phyloP scores from a whole-genome alignment of 805 yeast species.

The Candida gorgasii region DNA sequence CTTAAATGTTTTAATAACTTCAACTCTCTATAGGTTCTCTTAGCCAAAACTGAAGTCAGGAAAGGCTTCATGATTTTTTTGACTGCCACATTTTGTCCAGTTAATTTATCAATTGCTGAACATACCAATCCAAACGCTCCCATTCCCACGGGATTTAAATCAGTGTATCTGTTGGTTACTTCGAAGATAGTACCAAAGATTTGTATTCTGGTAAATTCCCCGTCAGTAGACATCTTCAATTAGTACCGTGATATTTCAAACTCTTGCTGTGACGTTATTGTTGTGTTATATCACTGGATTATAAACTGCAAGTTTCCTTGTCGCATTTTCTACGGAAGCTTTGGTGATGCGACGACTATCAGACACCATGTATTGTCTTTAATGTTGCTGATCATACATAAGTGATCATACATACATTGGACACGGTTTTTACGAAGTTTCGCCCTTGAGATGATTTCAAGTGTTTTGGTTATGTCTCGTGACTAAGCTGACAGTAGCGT shows the following conservation, averaged over 20 bases:
- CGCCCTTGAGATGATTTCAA: too few relatives aligned
- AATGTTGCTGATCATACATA: background rate
- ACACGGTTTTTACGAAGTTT: too few relatives aligned
- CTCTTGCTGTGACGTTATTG: too few relatives aligned
- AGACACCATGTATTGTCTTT: background rate
- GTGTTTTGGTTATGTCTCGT: too few relatives aligned
- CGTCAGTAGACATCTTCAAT: conserved; percentile 38
- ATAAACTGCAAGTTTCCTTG: background rate
- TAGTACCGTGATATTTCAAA: too few relatives aligned
- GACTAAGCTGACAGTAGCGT: too few relatives aligned
- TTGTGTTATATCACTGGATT: background rate
- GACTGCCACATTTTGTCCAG: conserved; percentile 92
- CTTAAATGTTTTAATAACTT: conserved; percentile 88
- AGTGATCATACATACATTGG: too few relatives aligned
- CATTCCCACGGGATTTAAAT: conserved; percentile 98
- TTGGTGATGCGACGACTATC: background rate
- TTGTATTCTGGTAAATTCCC: conserved; percentile 70
- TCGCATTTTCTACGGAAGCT: background rate
- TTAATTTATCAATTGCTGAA: conserved; percentile 88
- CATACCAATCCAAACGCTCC: conserved; percentile 99
- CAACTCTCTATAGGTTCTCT: conserved; percentile 94
- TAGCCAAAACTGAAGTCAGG: conserved; percentile 90
- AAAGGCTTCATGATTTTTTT: conserved; percentile 98
- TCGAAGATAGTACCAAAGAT: conserved; percentile 95
- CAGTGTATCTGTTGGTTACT: conserved; percentile 85